Evolutionary conservation across 106 monocot species (phyloP), one percentile per base, ranked within the genome.

Genomic region (Narthecium ossifragum): DNA sequence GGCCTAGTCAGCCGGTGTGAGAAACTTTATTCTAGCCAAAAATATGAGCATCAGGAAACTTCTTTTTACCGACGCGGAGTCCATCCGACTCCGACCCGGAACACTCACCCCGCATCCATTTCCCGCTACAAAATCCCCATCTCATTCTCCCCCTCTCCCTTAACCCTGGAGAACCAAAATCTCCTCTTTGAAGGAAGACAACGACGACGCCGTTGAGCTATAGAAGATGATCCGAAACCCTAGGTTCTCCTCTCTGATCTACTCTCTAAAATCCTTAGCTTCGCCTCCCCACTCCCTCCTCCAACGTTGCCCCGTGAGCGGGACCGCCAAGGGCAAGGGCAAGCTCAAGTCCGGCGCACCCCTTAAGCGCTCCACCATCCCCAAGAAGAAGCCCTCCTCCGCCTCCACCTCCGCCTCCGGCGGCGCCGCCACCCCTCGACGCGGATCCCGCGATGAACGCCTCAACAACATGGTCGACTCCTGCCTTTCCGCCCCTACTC

Each of bases 311-410:
- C 61, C 73, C 1, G 91, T 99, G 48, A 91, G 91, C 65, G 91
- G 91, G 59, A 99, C 98, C 6, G 79, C 98, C 53, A 96, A 96
- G 79, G 96, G 96, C n/a, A 96, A 96, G 73, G 78, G 46, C n/a
- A 87, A 91, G 68, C 70, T 87, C 61, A 99, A 99, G 60, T 3
- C 72, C 15, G 79, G 79, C 23, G 71, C 75, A 63, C 47, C 51
- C 1, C 74, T 82, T 26, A 99, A 99, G 74, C 84, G 81, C 47
- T 75, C 78, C 36, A 33, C 65, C 51, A 46, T 91, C 50, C 69
- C 68, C 54, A 81, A 70, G 62, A 89, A 86, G 70, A 87, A 88
- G 67, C 57, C 58, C 9, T 24, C 40, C 46, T 33, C 36, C 37
- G 11, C 24, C 67, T 34, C 13, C 33, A 33, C 26, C 3, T 24